phyloP scores from a whole-genome alignment of 192 early-diverging fungal species.

The Phlyctochytrium planicorne region DNA sequence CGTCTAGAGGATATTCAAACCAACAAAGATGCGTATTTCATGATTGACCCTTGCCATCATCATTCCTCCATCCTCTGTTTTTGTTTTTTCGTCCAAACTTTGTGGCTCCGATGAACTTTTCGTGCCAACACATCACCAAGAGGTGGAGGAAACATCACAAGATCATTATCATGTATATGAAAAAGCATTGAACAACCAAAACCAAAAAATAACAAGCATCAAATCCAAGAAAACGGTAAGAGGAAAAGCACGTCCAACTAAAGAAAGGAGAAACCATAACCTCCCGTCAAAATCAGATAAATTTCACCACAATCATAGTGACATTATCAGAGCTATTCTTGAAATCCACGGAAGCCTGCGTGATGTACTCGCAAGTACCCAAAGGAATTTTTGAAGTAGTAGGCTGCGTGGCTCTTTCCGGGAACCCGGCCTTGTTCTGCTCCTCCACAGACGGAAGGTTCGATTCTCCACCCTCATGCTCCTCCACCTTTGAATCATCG shows the following conservation, averaged over 20 bases:
- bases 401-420: background rate
- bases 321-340: conserved; percentile 3
- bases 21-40: no score
- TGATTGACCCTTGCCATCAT: no score
- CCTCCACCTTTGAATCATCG: background rate
- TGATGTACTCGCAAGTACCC: background rate
- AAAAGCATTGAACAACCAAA: background rate
- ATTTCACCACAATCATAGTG: background rate
- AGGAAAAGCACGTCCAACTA: background rate
- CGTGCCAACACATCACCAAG: no score
- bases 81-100: no score
- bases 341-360: conserved; percentile 4
- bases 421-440: background rate
- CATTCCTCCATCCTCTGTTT: no score
- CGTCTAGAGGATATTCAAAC: no score
- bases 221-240: background rate
- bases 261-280: no score
- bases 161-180: no score
- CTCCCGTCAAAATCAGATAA: background rate
- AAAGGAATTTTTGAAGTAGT: background rate
- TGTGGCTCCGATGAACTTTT: no score
- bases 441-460: background rate
- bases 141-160: no score
- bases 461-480: background rate
- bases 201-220: background rate